A percentile compares a stretch with the other conserved stretches of the same genome.
These are phyloP conservation scores for Euclidium syriacum DNA, from an alignment of 345 rosid species.

Conservation along the genomic window DNA sequence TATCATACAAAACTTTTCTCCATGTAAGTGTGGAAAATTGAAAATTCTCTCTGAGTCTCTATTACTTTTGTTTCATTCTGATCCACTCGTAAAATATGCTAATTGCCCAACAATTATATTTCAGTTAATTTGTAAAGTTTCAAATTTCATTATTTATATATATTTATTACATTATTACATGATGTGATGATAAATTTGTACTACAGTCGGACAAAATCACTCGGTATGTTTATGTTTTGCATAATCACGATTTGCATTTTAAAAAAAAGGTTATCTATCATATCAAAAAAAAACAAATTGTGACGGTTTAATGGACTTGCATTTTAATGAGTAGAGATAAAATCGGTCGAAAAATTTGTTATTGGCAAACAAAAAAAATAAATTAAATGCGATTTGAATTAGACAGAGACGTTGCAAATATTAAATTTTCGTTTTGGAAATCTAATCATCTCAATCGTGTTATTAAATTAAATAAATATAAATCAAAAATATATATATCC, in stretches of 20 bases:
- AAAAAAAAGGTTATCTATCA: no score
- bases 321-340: background rate
- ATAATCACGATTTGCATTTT: slow-evolving; percentile 1
- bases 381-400: slow-evolving; percentile 10
- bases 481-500: background rate
- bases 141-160: background rate
- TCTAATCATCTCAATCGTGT: slow-evolving; percentile 6
- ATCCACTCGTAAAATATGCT: background rate
- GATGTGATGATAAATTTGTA: slow-evolving; percentile 10
- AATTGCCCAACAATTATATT: slow-evolving; percentile 3
- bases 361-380: background rate
- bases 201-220: slow-evolving; percentile 27
- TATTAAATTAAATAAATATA: slow-evolving; percentile 1
- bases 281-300: background rate
- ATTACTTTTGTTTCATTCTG: slow-evolving; percentile 1
- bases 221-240: slow-evolving; percentile 20
- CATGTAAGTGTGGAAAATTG: slow-evolving; percentile 1
- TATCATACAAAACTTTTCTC: slow-evolving; percentile 9
- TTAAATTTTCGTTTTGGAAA: background rate
- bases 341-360: background rate
- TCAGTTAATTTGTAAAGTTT: background rate
- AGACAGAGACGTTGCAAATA: slow-evolving; percentile 4
- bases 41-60: background rate
- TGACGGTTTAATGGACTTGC: background rate
- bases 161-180: background rate